A percentile compares a stretch with the other conserved stretches of the same genome.
These are phyloP conservation scores for Torulaspora globosa DNA, from an alignment of 1,139 yeast species.

Conservation along the genomic window DNA sequence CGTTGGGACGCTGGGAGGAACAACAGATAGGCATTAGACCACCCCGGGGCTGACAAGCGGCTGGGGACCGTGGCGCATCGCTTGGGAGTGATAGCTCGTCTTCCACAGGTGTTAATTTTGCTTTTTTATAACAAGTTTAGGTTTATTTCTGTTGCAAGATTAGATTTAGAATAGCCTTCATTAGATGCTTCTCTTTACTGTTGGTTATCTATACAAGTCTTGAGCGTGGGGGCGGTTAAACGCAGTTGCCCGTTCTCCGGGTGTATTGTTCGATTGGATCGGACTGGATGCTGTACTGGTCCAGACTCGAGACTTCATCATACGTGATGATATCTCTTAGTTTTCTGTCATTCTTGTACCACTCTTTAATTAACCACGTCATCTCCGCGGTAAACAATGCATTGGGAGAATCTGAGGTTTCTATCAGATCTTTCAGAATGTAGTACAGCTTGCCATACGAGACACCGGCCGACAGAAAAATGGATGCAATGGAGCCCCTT, in stretches of 20 bases:
- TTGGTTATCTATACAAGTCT: constrained; percentile 1
- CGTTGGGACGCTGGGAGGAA: neutral
- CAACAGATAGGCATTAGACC: neutral
- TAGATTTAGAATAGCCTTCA: neutral
- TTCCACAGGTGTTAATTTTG: constrained; percentile 5
- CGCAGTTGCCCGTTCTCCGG: constrained; percentile 33
- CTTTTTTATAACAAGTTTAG: constrained; percentile 5
- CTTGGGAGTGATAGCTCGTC: neutral
- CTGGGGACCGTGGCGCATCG: neutral
- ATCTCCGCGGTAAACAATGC: constrained; percentile 50
- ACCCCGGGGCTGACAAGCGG: neutral
- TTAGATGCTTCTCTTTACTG: neutral
- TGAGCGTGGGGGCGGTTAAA: constrained; percentile 10
- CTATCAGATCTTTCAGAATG: constrained; percentile 63
- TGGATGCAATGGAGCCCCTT: constrained; percentile 57
- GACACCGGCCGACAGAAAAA: constrained; percentile 74
- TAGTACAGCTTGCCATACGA: constrained; percentile 65
- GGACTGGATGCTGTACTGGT: constrained; percentile 29
- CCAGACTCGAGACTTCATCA: constrained; percentile 28
- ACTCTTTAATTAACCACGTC: constrained; percentile 55
- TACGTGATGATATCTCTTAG: constrained; percentile 51
- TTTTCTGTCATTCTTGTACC: constrained; percentile 63
- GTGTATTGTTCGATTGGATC: constrained; percentile 37
- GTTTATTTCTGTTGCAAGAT: constrained; percentile 2
- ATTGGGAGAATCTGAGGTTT: constrained; percentile 52